These are phyloP conservation scores for Lactifluus echinatus DNA, from an alignment of 768 basidiomycete genomes.

Conservation along the genomic window DNA sequence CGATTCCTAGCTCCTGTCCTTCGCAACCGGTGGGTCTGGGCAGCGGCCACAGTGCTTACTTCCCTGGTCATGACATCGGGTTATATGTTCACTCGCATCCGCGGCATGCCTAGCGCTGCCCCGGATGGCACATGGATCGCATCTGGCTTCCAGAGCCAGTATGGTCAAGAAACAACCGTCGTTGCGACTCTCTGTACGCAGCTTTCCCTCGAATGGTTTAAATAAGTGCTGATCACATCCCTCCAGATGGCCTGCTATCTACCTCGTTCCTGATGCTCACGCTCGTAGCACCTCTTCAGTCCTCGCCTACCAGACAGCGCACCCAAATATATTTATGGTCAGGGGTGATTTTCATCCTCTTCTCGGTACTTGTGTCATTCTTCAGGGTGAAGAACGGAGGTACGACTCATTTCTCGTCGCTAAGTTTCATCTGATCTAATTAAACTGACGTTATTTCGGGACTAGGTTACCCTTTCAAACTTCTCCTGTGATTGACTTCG, in stretches of 20 bases:
- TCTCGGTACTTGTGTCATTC: conserved; percentile 76
- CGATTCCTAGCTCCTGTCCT: conserved; percentile 59
- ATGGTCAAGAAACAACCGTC: conserved; percentile 88
- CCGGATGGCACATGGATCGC: conserved; percentile 74
- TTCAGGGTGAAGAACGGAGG: conserved; percentile 91
- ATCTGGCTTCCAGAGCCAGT: conserved; percentile 81
- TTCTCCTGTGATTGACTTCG: conserved; percentile 44
- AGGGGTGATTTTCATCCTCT: conserved; percentile 69
- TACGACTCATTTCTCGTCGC: conserved; percentile 22
- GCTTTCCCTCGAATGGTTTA: background rate
- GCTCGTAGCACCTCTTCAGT: conserved; percentile 69
- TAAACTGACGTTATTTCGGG: background rate
- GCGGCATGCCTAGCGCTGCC: conserved; percentile 62
- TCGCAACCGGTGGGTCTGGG: conserved; percentile 73
- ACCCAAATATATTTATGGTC: conserved; percentile 88
- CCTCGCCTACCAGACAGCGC: conserved; percentile 67
- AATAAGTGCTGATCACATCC: background rate
- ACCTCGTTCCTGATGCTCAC: conserved; percentile 74
- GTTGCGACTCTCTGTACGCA: conserved; percentile 77
- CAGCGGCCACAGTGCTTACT: conserved; percentile 46
- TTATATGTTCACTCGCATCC: conserved; percentile 95
- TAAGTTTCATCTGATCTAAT: background rate
- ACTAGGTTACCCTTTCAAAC: conserved; percentile 72
- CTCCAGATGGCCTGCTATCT: conserved; percentile 74
- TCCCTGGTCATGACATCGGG: conserved; percentile 85